phyloP scores from a whole-genome alignment of 2,329 filamentous ascomycete species.

The Colletotrichum sublineola region DNA sequence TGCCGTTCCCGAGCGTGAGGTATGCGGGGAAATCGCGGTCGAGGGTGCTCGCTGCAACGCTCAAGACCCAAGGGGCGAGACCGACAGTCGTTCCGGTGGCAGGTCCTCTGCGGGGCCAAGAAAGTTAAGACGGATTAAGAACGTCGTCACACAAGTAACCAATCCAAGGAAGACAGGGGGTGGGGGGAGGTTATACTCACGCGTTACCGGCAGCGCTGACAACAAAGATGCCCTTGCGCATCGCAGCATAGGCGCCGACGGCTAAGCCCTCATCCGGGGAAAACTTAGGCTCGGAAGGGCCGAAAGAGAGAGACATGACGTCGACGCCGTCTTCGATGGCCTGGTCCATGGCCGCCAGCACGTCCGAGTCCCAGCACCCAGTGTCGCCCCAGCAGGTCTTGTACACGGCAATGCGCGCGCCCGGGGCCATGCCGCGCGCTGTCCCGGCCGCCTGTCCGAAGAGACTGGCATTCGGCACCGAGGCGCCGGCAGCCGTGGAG shows the following conservation, averaged over 20 bases:
- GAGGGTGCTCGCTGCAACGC: constrained; percentile 32
- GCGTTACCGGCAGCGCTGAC: constrained; percentile 9
- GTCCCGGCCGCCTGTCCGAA: constrained; percentile 32
- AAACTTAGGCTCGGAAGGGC: not conserved
- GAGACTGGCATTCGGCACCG: constrained; percentile 8
- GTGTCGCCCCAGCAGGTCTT: constrained; percentile 24
- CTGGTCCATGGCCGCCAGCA: constrained; percentile 26
- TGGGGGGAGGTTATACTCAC: not conserved
- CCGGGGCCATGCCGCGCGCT: constrained; percentile 25
- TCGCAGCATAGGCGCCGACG: constrained; percentile 17
- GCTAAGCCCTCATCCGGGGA: not conserved
- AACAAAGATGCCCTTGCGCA: constrained; percentile 25
- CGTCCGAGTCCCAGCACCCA: constrained; percentile 24
- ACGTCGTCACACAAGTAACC: not conserved
- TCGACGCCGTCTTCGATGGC: constrained; percentile 36
- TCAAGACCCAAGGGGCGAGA: constrained; percentile 24
- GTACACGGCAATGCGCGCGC: constrained; percentile 28
- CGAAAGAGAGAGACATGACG: constrained; percentile 27
- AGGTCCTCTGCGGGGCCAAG: not conserved
- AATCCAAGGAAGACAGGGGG: not conserved
- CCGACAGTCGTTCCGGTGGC: not conserved
- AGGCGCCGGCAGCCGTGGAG: constrained; percentile 18
- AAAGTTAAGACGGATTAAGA: not conserved
- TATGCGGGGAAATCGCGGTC: constrained; percentile 32
- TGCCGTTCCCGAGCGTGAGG: constrained; percentile 26